Evolutionary conservation across 331 rosid genomes (phyloP), one percentile per base, ranked within the genome.

Genomic region (Phaseolus coccineus): DNA sequence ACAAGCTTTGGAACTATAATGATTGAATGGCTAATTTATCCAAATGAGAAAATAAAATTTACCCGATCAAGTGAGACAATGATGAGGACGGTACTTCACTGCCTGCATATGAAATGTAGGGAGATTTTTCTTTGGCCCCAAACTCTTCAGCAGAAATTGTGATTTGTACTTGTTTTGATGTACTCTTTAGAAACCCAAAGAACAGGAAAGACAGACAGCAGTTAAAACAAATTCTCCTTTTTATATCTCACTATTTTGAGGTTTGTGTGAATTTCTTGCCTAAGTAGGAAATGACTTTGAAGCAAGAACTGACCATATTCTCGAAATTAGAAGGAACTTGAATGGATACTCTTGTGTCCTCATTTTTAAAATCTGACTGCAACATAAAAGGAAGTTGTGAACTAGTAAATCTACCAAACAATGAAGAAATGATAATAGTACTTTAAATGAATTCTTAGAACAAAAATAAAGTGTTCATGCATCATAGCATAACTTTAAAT

Each of bases 81-180:
- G 96, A 93, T 57, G 98, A 85, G 56, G 97, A 82, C n/a, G 94
- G 88, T 71, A 86, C 57, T 77, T 89, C 97, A 73, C 71, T 64
- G 55, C 86, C 71, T 61, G 81, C 84, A 73, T 81, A 91, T 12
- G 92, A 83, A 80, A 81, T 87, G 55, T 87, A 89, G 52, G 88
- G 88, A 69, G 91, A 87, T 80, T 85, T 93, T 77, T 89, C 97
- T 87, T 85, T 89, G 47, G 94, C 91, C 35, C 92, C 93, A 63
- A 87, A 84, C 88, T 93, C 97, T 84, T 93, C 97, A 46, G 97
- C 98, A 81, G 91, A 89, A 75, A 93, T 86, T 67, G 87, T 89
- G 81, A 93, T 93, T 51, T 91, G 93, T 58, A 93, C 77, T 80
- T 86, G 86, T 82, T 86, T 94, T 65, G 89, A 75, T 44, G 78